Conservation (phyloP, 2,329 filamentous ascomycete genomes). For the Fusarium humuli region DNA sequence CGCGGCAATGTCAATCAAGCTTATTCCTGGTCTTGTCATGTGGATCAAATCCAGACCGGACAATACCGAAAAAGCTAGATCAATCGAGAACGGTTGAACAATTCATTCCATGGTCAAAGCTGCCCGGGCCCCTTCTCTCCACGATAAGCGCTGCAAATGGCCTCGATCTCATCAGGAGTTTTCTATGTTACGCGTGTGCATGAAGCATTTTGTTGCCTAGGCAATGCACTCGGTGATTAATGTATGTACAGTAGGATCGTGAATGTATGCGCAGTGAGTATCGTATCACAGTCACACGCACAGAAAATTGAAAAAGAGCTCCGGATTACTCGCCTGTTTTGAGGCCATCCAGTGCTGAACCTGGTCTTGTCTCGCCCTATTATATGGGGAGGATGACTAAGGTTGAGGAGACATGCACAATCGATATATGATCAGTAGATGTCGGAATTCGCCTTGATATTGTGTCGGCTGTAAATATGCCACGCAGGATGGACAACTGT, state of each 20-base stretch:
- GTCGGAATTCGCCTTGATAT: not conserved
- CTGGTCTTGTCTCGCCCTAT: constrained; percentile 1
- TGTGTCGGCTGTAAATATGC: not conserved
- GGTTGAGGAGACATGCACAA: not conserved
- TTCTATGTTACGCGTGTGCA: constrained; percentile 8
- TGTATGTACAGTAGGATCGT: not conserved
- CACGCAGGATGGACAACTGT: not conserved
- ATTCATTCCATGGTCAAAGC: not conserved
- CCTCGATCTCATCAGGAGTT: constrained; percentile 6
- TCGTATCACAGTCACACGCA: constrained; percentile 3
- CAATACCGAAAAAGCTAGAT: not conserved
- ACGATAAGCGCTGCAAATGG: constrained; percentile 7
- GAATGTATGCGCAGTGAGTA: not conserved
- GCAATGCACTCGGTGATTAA: not conserved
- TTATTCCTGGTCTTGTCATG: constrained; percentile 3
- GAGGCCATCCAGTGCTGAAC: constrained; percentile 4
- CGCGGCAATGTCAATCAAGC: not conserved
- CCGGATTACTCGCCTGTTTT: not conserved
- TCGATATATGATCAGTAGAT: constrained; percentile 1
- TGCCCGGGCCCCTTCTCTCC: not conserved
- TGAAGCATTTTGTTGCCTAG: constrained; percentile 2
- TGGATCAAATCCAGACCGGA: not conserved
- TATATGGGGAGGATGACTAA: not conserved
- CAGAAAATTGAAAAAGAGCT: not conserved
- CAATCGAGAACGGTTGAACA: not conserved